Percentiles rank a stretch among this genome's conserved stretches.
Evolutionary conservation across 2,329 filamentous ascomycete genomes (phyloP).

Genomic region (Claviceps sp.): DNA sequence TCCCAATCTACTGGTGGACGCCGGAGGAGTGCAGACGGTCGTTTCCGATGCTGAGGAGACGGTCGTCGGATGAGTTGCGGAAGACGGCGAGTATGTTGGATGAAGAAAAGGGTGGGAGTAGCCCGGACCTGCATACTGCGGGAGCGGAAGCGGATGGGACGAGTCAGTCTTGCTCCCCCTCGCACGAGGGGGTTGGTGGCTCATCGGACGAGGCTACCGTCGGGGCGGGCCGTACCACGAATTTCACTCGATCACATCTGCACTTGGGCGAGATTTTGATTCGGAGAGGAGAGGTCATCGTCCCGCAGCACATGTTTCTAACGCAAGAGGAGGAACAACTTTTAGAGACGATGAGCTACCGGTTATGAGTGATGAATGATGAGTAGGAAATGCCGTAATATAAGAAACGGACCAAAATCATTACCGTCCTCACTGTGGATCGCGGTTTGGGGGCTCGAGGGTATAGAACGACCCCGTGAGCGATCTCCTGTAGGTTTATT

Average conservation of each 20-base stretch:
- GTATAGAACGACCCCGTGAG: no score
- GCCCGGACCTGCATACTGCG: neutral
- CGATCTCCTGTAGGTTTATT: no score
- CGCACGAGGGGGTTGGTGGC: neutral
- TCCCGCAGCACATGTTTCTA: conserved; percentile 23
- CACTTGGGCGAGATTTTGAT: conserved; percentile 20
- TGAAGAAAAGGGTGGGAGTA: conserved; percentile 4
- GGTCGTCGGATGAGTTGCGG: conserved; percentile 5
- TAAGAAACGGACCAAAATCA: no score
- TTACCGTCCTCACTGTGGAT: no score
- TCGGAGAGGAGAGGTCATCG: conserved; percentile 18
- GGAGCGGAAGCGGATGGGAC: neutral
- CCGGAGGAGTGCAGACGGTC: conserved; percentile 19
- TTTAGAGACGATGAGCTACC: conserved; percentile 21
- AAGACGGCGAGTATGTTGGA: neutral
- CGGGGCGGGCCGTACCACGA: conserved; percentile 6
- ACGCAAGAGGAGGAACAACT: conserved; percentile 24
- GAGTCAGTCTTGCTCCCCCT: neutral
- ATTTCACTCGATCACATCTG: conserved; percentile 5
- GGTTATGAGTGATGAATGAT: conserved; percentile 10
- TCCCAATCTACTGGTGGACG: conserved; percentile 60
- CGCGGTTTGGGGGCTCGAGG: no score
- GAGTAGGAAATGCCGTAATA: no score
- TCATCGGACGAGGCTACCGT: neutral
- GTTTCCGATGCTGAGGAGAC: conserved; percentile 3